phyloP scores from a whole-genome alignment of 1,139 yeast species.

The Taphrina pruni region DNA sequence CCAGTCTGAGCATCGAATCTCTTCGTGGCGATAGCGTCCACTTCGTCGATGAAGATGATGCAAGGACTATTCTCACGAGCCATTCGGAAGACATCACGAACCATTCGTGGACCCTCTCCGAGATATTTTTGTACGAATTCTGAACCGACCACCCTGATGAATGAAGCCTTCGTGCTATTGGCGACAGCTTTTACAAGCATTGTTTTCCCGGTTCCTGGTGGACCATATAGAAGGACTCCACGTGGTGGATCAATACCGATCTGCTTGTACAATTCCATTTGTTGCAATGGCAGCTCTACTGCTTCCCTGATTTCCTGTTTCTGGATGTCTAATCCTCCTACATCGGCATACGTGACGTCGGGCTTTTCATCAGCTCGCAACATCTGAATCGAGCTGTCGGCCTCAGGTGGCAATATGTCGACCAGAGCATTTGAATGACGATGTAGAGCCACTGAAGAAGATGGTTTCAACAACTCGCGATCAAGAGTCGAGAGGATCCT shows the following conservation, averaged over 20 bases:
- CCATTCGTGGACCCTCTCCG: slow-evolving; percentile 99
- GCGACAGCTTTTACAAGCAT: slow-evolving; percentile 99
- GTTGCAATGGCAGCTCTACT: slow-evolving; percentile 94
- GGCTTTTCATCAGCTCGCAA: slow-evolving; percentile 94
- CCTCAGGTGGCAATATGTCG: slow-evolving; percentile 97
- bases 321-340: slow-evolving; percentile 99
- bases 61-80: slow-evolving; percentile 98
- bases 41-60: slow-evolving; percentile 95
- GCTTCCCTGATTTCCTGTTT: slow-evolving; percentile 99
- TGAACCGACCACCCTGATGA: slow-evolving; percentile 95
- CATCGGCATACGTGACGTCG: slow-evolving; percentile 82
- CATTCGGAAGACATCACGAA: slow-evolving; percentile 93
- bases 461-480: slow-evolving; percentile 90
- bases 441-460: slow-evolving; percentile 94
- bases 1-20: slow-evolving; percentile 99
- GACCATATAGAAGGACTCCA: slow-evolving; percentile 95
- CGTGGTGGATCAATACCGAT: slow-evolving; percentile 99
- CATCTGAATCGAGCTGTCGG: slow-evolving; percentile 93
- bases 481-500: slow-evolving; percentile 92
- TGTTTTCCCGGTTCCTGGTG: slow-evolving; percentile 99
- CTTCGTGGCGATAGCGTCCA: slow-evolving; percentile 98
- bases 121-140: slow-evolving; percentile 97
- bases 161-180: slow-evolving; percentile 91
- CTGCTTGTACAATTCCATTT: slow-evolving; percentile 92
- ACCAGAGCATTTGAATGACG: slow-evolving; percentile 98